These are phyloP conservation scores for Discostella pseudostelligera DNA, from an alignment of 108 stramenopile species.

Conservation along the genomic window DNA sequence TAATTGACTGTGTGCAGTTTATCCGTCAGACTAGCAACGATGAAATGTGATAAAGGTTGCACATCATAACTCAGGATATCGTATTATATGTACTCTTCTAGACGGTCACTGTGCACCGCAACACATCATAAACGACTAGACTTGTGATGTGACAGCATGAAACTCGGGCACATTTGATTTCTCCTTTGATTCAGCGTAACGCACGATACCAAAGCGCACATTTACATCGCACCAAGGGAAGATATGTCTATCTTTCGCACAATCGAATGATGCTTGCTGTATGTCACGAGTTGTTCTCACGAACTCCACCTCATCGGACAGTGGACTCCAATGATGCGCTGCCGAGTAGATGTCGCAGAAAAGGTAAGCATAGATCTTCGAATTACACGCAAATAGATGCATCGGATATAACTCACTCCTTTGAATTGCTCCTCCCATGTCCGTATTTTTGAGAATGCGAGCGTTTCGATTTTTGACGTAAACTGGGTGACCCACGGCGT, in stretches of 20 bases:
- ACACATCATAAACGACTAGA: no score
- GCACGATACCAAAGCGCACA: constrained; percentile 83
- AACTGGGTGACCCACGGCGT: constrained; percentile 86
- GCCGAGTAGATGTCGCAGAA: constrained; percentile 5
- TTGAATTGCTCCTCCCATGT: constrained; percentile 60
- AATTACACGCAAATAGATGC: neutral
- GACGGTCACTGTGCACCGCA: no score
- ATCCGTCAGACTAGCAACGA: no score
- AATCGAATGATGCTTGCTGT: constrained; percentile 69
- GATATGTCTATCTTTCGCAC: constrained; percentile 87
- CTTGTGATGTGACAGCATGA: neutral
- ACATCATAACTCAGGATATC: no score
- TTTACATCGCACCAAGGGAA: constrained; percentile 88
- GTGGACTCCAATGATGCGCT: constrained; percentile 88
- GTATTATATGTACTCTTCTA: no score
- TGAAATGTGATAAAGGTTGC: no score
- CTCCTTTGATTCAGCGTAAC: constrained; percentile 27
- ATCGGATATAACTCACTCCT: constrained; percentile 11
- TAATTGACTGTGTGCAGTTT: no score
- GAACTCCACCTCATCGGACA: constrained; percentile 80
- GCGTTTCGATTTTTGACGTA: constrained; percentile 81
- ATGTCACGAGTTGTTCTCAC: constrained; percentile 71
- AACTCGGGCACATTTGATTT: neutral
- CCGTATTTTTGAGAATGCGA: constrained; percentile 62
- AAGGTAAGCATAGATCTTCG: neutral